Evolutionary conservation across 306 rosid species (phyloP), one percentile per base, ranked within the genome.

Genomic region (Vigna mungo): DNA sequence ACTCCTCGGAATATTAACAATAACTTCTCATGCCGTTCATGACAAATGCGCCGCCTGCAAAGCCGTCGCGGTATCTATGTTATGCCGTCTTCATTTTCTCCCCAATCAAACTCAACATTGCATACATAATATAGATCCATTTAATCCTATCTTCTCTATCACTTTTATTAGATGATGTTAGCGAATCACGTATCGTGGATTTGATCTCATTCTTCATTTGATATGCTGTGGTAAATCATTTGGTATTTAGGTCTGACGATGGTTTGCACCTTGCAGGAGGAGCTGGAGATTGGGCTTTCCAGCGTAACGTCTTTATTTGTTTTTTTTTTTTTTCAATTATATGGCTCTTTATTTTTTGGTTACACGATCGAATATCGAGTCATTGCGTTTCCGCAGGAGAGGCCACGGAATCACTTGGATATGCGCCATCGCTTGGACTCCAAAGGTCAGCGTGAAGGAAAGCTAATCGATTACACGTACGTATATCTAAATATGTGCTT

Each of bases 341-440:
- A 11, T 56, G 20, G 32, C 10, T 6, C 39, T 20, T 54, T 7
- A 6, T 6, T 55, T 55, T 21, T 13, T 4, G 23, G 21, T 18
- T 0, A 5, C 18, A 69, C 47, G 51, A 30, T 11, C 49, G 7
- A 37, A 20, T 23, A 34, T 74, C 21, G 23, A 55, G 12, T 16
- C 75, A 36, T 56, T 61, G n/a, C 48, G 13, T 63, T 47, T 34
- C 56, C 67, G 14, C 83, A 95, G 99, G 99, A 95, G 82, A 95
- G 83, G 78, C 98, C 98, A 15, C 89, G 96, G 83, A 95, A 95
- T 83, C 99, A 95, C 82, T 88, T 95, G 89, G 99, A 95, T 86
- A 87, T 95, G 99, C 92, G 98, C 41, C 96, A 92, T 78, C 98
- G 97, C n/a, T 90, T 95, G 86, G 98, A 95, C 64, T 88, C 98